Percentiles rank a stretch among this genome's conserved stretches.
These are phyloP conservation scores for Sistotremastrum suecicum DNA, from an alignment of 768 basidiomycete species.

Conservation along the genomic window DNA sequence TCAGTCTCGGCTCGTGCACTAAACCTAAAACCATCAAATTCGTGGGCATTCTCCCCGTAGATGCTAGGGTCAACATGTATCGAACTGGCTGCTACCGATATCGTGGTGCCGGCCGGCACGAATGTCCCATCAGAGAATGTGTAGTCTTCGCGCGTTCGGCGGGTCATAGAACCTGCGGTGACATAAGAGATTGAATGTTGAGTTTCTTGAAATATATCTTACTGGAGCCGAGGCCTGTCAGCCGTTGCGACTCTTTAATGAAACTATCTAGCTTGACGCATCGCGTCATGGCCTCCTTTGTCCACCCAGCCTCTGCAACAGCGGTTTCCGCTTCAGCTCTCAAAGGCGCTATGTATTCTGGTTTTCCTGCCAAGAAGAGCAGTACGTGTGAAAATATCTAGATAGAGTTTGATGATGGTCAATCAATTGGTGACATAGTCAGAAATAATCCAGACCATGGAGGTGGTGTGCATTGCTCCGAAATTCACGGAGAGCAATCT, in stretches of 20 bases:
- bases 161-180: constrained; percentile 13
- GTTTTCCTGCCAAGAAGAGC: constrained; percentile 5
- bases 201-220: too few species aligned
- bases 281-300: constrained; percentile 3
- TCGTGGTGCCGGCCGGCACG: constrained; percentile 24
- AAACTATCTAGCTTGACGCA: constrained; percentile 7
- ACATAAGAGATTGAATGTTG: not conserved
- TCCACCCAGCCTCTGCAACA: constrained; percentile 4
- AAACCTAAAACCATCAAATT: constrained; percentile 7
- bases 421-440: constrained; percentile 9
- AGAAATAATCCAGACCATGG: constrained; percentile 5
- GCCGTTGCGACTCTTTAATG: constrained; percentile 5
- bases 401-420: not conserved
- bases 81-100: constrained; percentile 16
- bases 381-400: constrained; percentile 7
- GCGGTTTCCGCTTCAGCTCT: constrained; percentile 4
- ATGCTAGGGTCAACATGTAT: constrained; percentile 25
- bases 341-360: constrained; percentile 4
- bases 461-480: constrained; percentile 19
- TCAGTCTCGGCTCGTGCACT: too few species aligned
- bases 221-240: not conserved
- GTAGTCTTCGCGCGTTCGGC: constrained; percentile 23
- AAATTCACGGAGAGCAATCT: constrained; percentile 9
- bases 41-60: constrained; percentile 18
- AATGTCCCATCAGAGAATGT: constrained; percentile 29